These are phyloP conservation scores for Penicillium alfredii DNA, from an alignment of 495 filamentous ascomycete genomes.

Conservation along the genomic window DNA sequence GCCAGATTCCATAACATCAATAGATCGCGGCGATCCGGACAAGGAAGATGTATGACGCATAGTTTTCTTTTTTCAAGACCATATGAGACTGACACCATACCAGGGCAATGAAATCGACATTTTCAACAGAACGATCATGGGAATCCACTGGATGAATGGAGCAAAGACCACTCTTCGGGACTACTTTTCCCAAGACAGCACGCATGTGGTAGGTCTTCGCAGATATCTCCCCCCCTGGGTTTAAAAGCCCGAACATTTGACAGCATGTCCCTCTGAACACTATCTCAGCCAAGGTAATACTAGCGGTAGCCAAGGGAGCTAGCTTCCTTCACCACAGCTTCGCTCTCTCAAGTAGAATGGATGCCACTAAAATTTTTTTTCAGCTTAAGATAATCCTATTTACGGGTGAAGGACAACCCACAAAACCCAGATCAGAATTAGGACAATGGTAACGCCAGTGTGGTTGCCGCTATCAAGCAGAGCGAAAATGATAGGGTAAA, in stretches of 20 bases:
- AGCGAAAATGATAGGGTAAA: conserved; percentile 69
- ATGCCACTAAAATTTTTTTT: conserved; percentile 18
- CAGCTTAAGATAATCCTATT: conserved; percentile 17
- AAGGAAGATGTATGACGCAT: no score
- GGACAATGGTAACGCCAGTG: conserved; percentile 54
- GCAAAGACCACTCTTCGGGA: no score
- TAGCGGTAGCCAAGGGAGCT: not conserved
- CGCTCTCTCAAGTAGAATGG: conserved; percentile 5
- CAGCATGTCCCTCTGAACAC: not conserved
- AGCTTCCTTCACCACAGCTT: not conserved
- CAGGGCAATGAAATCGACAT: no score
- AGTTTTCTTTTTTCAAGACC: no score
- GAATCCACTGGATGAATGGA: no score
- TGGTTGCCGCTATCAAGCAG: conserved; percentile 62
- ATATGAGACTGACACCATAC: no score
- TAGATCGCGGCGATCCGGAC: no score
- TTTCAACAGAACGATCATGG: no score
- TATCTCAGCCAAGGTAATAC: not conserved
- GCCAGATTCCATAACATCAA: no score
- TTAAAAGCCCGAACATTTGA: not conserved
- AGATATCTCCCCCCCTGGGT: no score
- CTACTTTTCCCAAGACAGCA: no score
- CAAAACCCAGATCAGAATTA: conserved; percentile 53
- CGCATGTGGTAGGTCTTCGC: no score
- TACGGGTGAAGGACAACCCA: conserved; percentile 44